A percentile compares a stretch with the other conserved stretches of the same genome.
Evolutionary conservation across 108 stramenopile species (phyloP).

Genomic region (Pseudonitzschia delicatissima): DNA sequence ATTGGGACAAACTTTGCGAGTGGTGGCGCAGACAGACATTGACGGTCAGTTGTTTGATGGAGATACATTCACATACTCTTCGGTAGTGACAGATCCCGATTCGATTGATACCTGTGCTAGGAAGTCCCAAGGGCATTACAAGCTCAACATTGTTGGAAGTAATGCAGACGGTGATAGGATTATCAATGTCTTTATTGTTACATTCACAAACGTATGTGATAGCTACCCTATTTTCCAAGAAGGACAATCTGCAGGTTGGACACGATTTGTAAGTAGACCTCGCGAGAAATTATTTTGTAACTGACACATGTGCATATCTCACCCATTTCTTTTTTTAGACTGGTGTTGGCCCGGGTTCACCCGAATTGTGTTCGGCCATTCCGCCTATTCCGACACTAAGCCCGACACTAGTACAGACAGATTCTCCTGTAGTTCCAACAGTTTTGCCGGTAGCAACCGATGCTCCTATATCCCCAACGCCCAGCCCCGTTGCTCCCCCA

Average conservation of each 20-base stretch:
- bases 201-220: conserved; percentile 31
- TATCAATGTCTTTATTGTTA: conserved; percentile 26
- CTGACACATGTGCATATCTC: not conserved
- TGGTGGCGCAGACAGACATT: conserved; percentile 14
- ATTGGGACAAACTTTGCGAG: conserved; percentile 25
- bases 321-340: conserved; percentile 3
- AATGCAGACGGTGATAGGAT: conserved; percentile 22
- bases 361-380: conserved; percentile 15
- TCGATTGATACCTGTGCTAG: conserved; percentile 13
- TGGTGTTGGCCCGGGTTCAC: conserved; percentile 7
- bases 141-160: conserved; percentile 29
- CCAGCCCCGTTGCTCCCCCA: not conserved
- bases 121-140: no score
- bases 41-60: conserved; percentile 25
- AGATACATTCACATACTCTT: conserved; percentile 30
- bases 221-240: conserved; percentile 23
- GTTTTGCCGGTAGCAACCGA: no score
- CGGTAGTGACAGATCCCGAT: conserved; percentile 13
- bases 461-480: no score
- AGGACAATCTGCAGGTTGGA: conserved; percentile 36
- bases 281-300: no score
- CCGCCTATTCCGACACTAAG: conserved; percentile 5
- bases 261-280: conserved; percentile 26
- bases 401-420: no score
- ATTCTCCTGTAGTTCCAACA: no score